A percentile compares a stretch with the other conserved stretches of the same genome.
Conservation (phyloP, 2,329 filamentous ascomycete species). For the Penicillium janthinellum region DNA sequence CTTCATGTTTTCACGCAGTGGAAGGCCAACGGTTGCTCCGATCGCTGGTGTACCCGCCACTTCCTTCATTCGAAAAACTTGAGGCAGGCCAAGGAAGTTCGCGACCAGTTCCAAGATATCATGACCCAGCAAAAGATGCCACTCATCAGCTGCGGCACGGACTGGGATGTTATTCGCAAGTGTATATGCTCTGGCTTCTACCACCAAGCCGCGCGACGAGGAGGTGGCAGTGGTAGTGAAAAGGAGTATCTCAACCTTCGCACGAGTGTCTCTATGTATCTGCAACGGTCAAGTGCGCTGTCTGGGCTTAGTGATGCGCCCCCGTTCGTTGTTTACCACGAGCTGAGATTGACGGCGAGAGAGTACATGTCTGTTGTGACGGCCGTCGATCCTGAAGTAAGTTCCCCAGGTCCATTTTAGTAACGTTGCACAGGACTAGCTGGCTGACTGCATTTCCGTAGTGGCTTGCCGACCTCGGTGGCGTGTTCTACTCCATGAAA, state of each 20-base stretch:
- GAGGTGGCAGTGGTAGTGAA: conserved; percentile 78
- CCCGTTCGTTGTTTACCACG: conserved; percentile 97
- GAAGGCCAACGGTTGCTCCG: conserved; percentile 85
- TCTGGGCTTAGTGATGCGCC: conserved; percentile 92
- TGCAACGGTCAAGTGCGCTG: conserved; percentile 90
- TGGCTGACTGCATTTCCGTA: conserved; percentile 18
- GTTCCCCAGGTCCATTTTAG: conserved; percentile 18
- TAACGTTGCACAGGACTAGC: not conserved
- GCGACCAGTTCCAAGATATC: conserved; percentile 90
- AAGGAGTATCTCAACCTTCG: conserved; percentile 91
- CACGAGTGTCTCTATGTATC: conserved; percentile 88
- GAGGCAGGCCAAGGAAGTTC: conserved; percentile 87
- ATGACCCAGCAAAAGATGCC: conserved; percentile 92
- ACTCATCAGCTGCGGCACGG: conserved; percentile 85
- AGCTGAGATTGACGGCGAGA: conserved; percentile 92
- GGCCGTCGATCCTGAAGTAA: conserved; percentile 81
- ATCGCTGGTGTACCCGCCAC: conserved; percentile 89
- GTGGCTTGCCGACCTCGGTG: conserved; percentile 94
- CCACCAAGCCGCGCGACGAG: conserved; percentile 87
- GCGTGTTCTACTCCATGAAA: conserved; percentile 96
- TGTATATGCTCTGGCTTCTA: conserved; percentile 98
- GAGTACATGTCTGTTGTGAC: conserved; percentile 99
- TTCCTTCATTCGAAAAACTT: conserved; percentile 96
- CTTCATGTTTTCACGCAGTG: conserved; percentile 95
- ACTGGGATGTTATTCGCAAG: conserved; percentile 94